phyloP scores from a whole-genome alignment of 495 filamentous ascomycete species.

The Penicillium soppii region DNA sequence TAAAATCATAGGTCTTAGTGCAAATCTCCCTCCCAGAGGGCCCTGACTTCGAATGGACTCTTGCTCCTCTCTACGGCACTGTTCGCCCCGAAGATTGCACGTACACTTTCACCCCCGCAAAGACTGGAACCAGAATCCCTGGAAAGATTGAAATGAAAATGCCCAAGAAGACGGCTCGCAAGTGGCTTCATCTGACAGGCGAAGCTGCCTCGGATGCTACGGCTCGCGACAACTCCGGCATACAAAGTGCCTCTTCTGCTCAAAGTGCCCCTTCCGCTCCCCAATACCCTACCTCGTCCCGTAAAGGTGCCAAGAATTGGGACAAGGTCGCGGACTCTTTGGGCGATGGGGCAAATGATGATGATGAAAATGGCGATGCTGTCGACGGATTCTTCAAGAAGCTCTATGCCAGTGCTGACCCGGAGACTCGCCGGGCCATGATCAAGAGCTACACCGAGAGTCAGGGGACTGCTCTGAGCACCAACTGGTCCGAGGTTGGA shows the following conservation, averaged over 20 bases:
- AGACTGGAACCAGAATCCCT: no score
- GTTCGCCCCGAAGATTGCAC: slow-evolving; percentile 62
- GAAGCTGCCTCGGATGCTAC: no score
- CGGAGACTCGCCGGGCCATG: slow-evolving; percentile 87
- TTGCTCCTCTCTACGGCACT: slow-evolving; percentile 67
- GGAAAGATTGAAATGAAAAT: slow-evolving; percentile 87
- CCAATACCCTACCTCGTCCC: slow-evolving; percentile 92
- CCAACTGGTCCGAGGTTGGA: slow-evolving; percentile 85
- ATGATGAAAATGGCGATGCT: slow-evolving; percentile 65
- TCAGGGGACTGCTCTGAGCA: slow-evolving; percentile 89
- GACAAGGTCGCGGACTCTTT: slow-evolving; percentile 64
- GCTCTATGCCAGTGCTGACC: slow-evolving; percentile 75
- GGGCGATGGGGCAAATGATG: no score
- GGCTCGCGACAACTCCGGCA: no score
- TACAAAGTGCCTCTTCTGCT: no score
- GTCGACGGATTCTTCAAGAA: slow-evolving; percentile 89
- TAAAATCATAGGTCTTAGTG: slow-evolving; percentile 49
- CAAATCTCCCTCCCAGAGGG: slow-evolving; percentile 64
- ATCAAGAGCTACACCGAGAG: slow-evolving; percentile 96
- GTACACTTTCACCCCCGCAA: slow-evolving; percentile 62
- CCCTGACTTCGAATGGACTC: slow-evolving; percentile 62
- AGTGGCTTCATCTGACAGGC: slow-evolving; percentile 75
- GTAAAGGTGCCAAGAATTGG: slow-evolving; percentile 85
- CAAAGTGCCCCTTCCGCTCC: no score
- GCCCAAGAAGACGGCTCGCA: slow-evolving; percentile 65